Evolutionary conservation across 441 rosid genomes (phyloP).

Genomic region (Mallotus japonicus): DNA sequence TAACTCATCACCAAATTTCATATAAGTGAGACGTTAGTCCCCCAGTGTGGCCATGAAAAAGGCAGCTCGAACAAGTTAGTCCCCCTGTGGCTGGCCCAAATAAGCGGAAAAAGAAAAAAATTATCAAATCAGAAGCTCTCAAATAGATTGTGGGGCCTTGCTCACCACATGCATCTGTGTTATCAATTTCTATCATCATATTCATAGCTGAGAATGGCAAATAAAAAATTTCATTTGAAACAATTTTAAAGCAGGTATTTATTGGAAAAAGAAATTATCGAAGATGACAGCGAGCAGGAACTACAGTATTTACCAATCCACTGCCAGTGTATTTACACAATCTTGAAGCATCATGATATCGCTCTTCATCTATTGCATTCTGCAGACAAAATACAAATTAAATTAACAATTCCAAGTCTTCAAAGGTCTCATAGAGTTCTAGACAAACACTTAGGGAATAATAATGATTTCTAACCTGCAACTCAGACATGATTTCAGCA

Average conservation of each 20-base stretch:
- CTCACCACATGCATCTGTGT: background rate
- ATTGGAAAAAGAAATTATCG: background rate
- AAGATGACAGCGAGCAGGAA: constrained; percentile 1
- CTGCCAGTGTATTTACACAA: constrained; percentile 75
- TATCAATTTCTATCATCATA: background rate
- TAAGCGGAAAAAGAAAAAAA: background rate
- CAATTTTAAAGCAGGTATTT: background rate
- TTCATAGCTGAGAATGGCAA: background rate
- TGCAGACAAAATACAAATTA: constrained; percentile 32
- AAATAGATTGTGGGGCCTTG: background rate
- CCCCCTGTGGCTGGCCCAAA: background rate
- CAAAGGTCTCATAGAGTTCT: background rate
- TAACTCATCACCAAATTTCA: background rate
- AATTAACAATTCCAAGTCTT: constrained; percentile 14
- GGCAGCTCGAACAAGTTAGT: background rate
- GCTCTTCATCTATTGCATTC: constrained; percentile 75
- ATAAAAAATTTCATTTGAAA: background rate
- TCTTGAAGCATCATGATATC: constrained; percentile 82
- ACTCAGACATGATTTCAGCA: constrained; percentile 70
- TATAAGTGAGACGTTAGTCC: background rate
- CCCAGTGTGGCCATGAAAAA: background rate
- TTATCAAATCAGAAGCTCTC: background rate
- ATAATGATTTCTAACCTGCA: constrained; percentile 49
- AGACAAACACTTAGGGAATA: background rate
- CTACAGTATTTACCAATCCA: constrained; percentile 65